Percentiles rank a stretch among this genome's conserved stretches.
Evolutionary conservation across 2,329 filamentous ascomycete genomes (phyloP).

Genomic region (Aspergillus vadensis): DNA sequence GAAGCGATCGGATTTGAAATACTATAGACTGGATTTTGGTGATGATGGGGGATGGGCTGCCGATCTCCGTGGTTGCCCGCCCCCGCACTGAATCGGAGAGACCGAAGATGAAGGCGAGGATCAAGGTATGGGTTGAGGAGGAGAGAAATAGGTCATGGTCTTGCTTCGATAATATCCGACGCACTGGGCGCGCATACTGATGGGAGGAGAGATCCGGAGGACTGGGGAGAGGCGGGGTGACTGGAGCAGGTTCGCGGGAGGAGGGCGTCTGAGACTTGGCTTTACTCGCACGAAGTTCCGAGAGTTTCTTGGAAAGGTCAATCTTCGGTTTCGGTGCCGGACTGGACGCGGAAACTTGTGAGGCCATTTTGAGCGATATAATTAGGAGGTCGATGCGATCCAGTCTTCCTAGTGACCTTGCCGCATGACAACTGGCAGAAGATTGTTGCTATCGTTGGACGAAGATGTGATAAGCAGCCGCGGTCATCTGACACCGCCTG

Average conservation of each 20-base stretch:
- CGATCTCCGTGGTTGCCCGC: constrained; percentile 31
- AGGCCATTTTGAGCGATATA: constrained; percentile 25
- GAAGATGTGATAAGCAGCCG: neutral
- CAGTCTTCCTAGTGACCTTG: constrained; percentile 3
- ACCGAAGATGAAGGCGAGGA: constrained; percentile 82
- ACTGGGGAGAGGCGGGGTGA: constrained; percentile 71
- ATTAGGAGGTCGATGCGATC: neutral
- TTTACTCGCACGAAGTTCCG: constrained; percentile 37
- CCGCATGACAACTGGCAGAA: neutral
- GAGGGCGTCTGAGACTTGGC: constrained; percentile 33
- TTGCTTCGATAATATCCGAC: constrained; percentile 76
- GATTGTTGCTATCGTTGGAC: neutral
- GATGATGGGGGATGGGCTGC: constrained; percentile 58
- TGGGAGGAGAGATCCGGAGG: constrained; percentile 64
- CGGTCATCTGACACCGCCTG: constrained; percentile 5
- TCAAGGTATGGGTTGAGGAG: constrained; percentile 73
- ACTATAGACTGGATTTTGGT: constrained; percentile 69
- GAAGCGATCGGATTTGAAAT: constrained; percentile 66
- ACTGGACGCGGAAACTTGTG: constrained; percentile 17
- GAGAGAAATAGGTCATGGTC: constrained; percentile 82
- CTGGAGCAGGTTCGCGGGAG: constrained; percentile 62
- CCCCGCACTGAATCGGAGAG: constrained; percentile 77
- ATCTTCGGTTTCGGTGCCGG: constrained; percentile 27
- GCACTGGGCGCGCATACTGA: constrained; percentile 66
- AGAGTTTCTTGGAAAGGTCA: constrained; percentile 46